Conservation (phyloP, 176 grass and related monocot species). For the Ensete ventricosum region DNA sequence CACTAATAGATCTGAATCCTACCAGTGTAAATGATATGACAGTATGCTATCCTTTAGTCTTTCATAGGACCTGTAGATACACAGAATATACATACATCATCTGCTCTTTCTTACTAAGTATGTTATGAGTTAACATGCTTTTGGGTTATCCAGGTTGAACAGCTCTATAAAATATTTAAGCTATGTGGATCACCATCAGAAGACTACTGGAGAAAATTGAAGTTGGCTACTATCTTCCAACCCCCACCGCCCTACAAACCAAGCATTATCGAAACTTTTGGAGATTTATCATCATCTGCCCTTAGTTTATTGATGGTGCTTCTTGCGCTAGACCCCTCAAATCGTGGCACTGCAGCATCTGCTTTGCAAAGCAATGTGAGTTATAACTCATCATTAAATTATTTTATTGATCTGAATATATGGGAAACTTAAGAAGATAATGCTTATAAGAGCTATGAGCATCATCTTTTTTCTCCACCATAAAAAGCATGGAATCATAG, state of each 20-base stretch:
- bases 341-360: constrained; percentile 38
- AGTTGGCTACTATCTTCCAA: constrained; percentile 28
- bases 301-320: constrained; percentile 30
- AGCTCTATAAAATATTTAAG: constrained; percentile 47
- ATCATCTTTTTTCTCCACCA: too few species aligned
- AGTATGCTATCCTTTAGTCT: too few species aligned
- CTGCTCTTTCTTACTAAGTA: background rate
- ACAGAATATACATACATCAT: background rate
- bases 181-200: constrained; percentile 55
- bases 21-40: too few species aligned
- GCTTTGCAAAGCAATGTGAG: constrained; percentile 45
- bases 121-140: background rate
- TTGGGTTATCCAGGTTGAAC: constrained; percentile 32
- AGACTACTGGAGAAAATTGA: constrained; percentile 49
- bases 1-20: too few species aligned
- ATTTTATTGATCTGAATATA: background rate
- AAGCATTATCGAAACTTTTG: constrained; percentile 30
- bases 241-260: constrained; percentile 30
- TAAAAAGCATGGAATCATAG: too few species aligned
- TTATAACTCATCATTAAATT: background rate
- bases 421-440: too few species aligned
- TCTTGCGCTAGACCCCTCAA: constrained; percentile 39
- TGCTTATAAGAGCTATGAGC: too few species aligned
- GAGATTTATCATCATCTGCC: constrained; percentile 32
- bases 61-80: too few species aligned